Base-by-base conservation (phyloP, 805 yeast genomes). In the Saturnispora bothae region DNA sequence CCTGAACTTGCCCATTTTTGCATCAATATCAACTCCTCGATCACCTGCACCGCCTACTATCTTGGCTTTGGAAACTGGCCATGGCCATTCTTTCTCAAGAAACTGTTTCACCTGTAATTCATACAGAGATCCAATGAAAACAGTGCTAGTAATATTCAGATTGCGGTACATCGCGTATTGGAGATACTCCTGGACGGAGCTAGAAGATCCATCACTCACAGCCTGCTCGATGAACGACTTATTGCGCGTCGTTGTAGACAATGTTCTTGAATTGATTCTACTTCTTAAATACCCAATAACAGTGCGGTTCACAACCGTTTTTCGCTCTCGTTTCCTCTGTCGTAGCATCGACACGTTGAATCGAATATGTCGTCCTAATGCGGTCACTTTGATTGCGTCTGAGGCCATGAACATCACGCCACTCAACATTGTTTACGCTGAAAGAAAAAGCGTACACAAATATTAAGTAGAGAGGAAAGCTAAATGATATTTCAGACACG, bases 31-130 rank as follows among this genome's bases (percentile, higher is more conserved):
- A 4, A 75, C 57, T 0, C 82, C 82, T 37, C 67, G 62, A 46
- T 76, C 82, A 35, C 66, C 64, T 2, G 73, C 60, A 1, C 80
- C 78, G 1, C 82, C 82, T 28, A 61, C 65, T 31, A 71, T 59
- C 15, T 61, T 52, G 19, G 73, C 57, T n/a, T 53, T 46, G 2
- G 54, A 34, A 8, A 38, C 17, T 5, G 33, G 36, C 21, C 32
- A 14, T 13, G 35, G 35, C 32, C 31, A 38, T 14, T 38, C n/a
- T 9, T 18, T 23, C 40, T 61, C 58, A 4, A 76, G 52, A 26
- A 63, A 56, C 4, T 57, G 56, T 43, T 65, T 59, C 20, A 68
- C 60, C 2, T 63, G 50, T 15, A 71, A 52, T 44, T 76, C 83
- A 46, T 74, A 76, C 25, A 74, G 44, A 0, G 77, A 71, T 3